Evolutionary conservation across 805 yeast genomes (phyloP), one percentile per base, ranked within the genome.

Genomic region (Zygosaccharomyces lentus): DNA sequence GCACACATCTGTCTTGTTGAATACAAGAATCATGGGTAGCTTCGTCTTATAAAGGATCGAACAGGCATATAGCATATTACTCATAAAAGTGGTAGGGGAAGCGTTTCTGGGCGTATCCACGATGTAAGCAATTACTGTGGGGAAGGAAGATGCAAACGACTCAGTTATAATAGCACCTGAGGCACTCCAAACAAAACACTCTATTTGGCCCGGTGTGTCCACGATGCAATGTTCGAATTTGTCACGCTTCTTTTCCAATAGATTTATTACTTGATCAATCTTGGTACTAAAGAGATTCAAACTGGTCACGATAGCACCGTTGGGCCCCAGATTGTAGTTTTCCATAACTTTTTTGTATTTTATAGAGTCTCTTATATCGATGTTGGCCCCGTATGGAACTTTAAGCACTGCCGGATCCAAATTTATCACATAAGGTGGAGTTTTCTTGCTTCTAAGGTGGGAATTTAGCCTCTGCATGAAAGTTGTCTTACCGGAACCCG

Each of bases 151-250:
- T 1, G 98, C 99, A 69, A 93, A 87, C 0, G 97, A 89, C 63
- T 93, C 99, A 0, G 98, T 91, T 48, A 93, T 85, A 51, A 93
- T 93, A 17, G 96, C 78, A 9, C 99, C 99, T 17, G 96, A 86
- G 0, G 99, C 99, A 37, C 95, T 83, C 99, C 99, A 93, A 35
- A 93, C 89, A 65, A 93, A 93, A 70, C 97, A 90, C 67, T 93
- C 99, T 51, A 93, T 93, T 68, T 93, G 99, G 9, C 99, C 99
- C 0, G 99, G 99, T 1, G 99, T 93, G 68, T 93, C 99, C 41
- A 91, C 79, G 30, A 93, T 82, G 53, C 90, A 86, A 64, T 89
- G 84, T 16, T 79, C 66, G 53, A 74, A 74, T 44, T 69, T 65
- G 12, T 72, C 72, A 2, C 69, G 60, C 55, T 91, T 79, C 61